Evolutionary conservation across 2,329 filamentous ascomycete species (phyloP).

Genomic region (Berkeleyomyces rouxiae): DNA sequence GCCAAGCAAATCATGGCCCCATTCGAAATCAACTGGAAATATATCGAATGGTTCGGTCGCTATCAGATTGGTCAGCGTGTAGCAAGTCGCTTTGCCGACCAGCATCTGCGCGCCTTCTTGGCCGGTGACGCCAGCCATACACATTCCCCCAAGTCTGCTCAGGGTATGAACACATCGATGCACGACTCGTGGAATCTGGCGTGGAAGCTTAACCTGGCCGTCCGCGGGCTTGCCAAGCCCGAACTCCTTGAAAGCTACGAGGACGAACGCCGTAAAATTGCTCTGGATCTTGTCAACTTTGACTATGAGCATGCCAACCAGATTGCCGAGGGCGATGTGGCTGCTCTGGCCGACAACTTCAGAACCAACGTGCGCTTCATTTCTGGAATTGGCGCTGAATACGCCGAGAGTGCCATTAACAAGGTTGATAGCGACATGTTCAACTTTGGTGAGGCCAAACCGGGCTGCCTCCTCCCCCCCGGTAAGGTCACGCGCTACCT

Average conservation of each 20-base stretch:
- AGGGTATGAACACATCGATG: conserved; percentile 48
- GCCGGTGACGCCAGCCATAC: conserved; percentile 57
- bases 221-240: conserved; percentile 37
- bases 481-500: conserved; percentile 58
- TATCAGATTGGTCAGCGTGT: conserved; percentile 57
- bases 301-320: conserved; percentile 41
- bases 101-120: conserved; percentile 45
- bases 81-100: conserved; percentile 50
- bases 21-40: conserved; percentile 39
- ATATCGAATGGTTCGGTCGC: conserved; percentile 54
- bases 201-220: conserved; percentile 35
- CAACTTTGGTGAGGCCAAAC: conserved; percentile 32
- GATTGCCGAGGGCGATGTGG: conserved; percentile 44
- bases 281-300: conserved; percentile 41
- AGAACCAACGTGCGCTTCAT: conserved; percentile 56
- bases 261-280: conserved; percentile 44
- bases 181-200: conserved; percentile 45
- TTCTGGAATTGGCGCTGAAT: conserved; percentile 51
- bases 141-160: conserved; percentile 55
- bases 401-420: conserved; percentile 35
- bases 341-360: conserved; percentile 51
- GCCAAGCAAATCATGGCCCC: conserved; percentile 44
- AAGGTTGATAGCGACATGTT: conserved; percentile 25
- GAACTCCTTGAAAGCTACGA: conserved; percentile 44
- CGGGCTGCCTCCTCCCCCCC: conserved; percentile 43